Evolutionary conservation across 2,329 filamentous ascomycete genomes (phyloP), one percentile per base, ranked within the genome.

Genomic region (Nemania diffusa): DNA sequence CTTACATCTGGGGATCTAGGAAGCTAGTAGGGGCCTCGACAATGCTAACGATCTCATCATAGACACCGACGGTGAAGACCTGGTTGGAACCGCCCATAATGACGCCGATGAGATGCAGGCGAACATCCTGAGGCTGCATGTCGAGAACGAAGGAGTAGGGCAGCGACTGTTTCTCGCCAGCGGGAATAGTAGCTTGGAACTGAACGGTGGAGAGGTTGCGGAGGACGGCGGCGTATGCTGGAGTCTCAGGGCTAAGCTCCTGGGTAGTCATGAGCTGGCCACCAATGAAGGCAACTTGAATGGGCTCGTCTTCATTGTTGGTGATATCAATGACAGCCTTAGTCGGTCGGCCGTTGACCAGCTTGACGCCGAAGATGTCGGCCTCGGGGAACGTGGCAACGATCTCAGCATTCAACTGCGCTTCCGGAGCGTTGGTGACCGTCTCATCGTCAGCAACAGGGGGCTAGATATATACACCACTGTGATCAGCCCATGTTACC

Each of bases 1-100:
- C 91, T 81, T 85, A 98, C 95, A 97, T 94, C 82, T 97, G 94
- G 69, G 94, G 95, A 79, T 98, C 95, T 71, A 97, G 91, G 81
- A 97, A 89, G 86, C 91, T 97, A 70, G 92, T 93, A 62, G 95
- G 93, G 2, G 94, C 90, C 82, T 98, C 95, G 57, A 98, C 94
- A 71, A 99, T 88, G 79, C 88, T 90, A 72, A 97, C 93, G 57
- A 91, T 91, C 78, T 91, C 91, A 79, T 95, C 93, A 85, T 92
- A 94, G 65, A 92, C 92, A 69, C 88, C 84, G 59, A 97, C 79
- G 73, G 94, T 93, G 85, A 91, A 94, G 77, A 94, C 82, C 65
- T 84, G 83, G 73, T 90, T 90, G 73, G 89, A 87, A 69, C 81
- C 79, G 78, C 91, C 89, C 76, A 85, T 85, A 73, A 98, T 79